Evolutionary conservation across 208 protist species (phyloP), one percentile per base, ranked within the genome.

Genomic region (Leishmania amazonensis): DNA sequence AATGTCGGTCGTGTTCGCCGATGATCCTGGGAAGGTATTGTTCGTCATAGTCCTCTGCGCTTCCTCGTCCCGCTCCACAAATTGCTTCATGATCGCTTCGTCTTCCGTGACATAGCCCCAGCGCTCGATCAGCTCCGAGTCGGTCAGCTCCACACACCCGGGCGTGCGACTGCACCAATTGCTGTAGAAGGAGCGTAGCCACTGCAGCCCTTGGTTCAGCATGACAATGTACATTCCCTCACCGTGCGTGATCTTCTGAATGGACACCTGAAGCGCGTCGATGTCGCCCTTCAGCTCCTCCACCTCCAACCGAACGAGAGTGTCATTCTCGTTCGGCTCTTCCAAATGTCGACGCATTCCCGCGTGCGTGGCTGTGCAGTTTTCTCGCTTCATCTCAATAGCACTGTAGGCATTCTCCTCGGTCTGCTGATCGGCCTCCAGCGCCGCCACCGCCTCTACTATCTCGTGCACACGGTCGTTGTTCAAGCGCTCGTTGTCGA

Each of bases 41-140:
- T 83, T 82, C 21, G 31, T 47, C 17, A 81, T 54, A 19, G 40
- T 60, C 38, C 58, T 54, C 74, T 80, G 78, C 75, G 75, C 75
- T 15, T 49, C 83, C 21, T 58, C 83, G 24, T 83, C 74, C 2
- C 74, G 83, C 67, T 78, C 65, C 3, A 83, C 65, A 42, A 82
- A 80, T n/a, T n/a, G 62, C 28, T 57, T 70, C 24, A 79, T 60
- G 51, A 74, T 75, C 49, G 75, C 78, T 42, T 86, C 78, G 15
- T n/a, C 31, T 13, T 31, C 60, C 68, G 73, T 60, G 54, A 74
- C 65, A 60, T 45, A 68, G 3, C 65, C 76, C 83, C 74, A 85
- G 24, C 57, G 76, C 70, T 84, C 38, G 19, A 88, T 67, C 65
- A 88, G 78, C 31, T 88, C 78, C 35, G 79, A 57, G 53, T 88